Conservation (phyloP, 805 yeast species). For the Citeromyces matritensis region DNA sequence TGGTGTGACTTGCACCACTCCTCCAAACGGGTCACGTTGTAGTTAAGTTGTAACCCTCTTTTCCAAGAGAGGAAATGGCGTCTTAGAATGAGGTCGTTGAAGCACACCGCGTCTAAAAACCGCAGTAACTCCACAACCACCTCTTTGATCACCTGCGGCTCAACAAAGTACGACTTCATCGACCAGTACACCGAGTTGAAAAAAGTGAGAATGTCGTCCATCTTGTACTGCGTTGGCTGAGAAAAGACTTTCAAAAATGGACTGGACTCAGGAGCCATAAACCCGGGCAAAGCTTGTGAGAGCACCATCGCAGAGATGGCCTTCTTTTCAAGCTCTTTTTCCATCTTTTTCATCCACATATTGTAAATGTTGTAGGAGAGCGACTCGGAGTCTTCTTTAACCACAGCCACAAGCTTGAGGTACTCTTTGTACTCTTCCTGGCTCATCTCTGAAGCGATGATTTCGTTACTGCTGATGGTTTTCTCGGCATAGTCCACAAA, state of each 20-base stretch:
- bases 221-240: slow-evolving; percentile 57
- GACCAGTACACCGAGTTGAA: slow-evolving; percentile 88
- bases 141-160: slow-evolving; percentile 68
- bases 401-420: slow-evolving; percentile 75
- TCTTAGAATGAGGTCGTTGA: slow-evolving; percentile 91
- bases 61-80: slow-evolving; percentile 93
- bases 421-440: slow-evolving; percentile 85
- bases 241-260: slow-evolving; percentile 78
- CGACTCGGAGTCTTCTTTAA: slow-evolving; percentile 87
- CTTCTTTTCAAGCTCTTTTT: slow-evolving; percentile 78
- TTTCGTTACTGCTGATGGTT: slow-evolving; percentile 77
- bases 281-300: slow-evolving; percentile 93
- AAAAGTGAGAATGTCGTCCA: slow-evolving; percentile 88
- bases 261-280: slow-evolving; percentile 69
- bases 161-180: slow-evolving; percentile 82
- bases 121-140: slow-evolving; percentile 73
- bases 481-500: slow-evolving; percentile 90
- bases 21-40: slow-evolving; percentile 89
- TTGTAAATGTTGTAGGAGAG: slow-evolving; percentile 88
- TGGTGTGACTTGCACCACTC: slow-evolving; percentile 98
- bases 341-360: slow-evolving; percentile 94
- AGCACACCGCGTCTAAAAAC: slow-evolving; percentile 84
- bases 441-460: slow-evolving; percentile 70
- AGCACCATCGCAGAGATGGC: slow-evolving; percentile 90
- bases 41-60: slow-evolving; percentile 91